Evolutionary conservation across 495 filamentous ascomycete genomes (phyloP).

Genomic region (Jackrogersella minutella): DNA sequence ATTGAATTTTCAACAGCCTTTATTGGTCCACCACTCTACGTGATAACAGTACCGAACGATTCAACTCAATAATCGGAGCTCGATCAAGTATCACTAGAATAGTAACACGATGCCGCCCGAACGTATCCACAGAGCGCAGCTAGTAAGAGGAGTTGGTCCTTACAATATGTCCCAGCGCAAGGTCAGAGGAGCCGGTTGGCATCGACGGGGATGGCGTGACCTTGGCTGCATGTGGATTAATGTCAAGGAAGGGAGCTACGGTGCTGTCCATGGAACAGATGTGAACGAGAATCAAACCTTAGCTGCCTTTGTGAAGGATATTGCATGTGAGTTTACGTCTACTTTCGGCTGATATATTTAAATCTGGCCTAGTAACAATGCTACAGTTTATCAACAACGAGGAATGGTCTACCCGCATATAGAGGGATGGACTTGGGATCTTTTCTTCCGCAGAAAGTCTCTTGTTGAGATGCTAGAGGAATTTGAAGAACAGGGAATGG

Average conservation of each 20-base stretch:
- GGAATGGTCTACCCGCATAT: background rate
- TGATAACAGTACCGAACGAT: background rate
- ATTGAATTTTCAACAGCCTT: background rate
- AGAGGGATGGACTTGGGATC: conserved; percentile 19
- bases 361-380: background rate
- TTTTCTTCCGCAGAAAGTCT: conserved; percentile 33
- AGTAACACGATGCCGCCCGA: conserved; percentile 25
- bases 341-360: background rate
- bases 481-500: conserved; percentile 18
- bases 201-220: conserved; percentile 22
- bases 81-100: too few species aligned
- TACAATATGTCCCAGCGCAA: conserved; percentile 9
- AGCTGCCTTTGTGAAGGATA: background rate
- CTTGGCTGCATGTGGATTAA: conserved; percentile 30
- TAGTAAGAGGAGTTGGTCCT: conserved; percentile 14
- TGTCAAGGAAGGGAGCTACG: conserved; percentile 25
- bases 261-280: conserved; percentile 14
- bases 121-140: conserved; percentile 20
- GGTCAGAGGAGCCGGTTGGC: conserved; percentile 26
- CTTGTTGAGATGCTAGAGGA: conserved; percentile 18
- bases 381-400: background rate
- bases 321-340: conserved; percentile 11
- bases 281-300: conserved; percentile 28
- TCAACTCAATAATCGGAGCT: background rate
- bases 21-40: background rate